Base-by-base conservation (phyloP, 345 rosid species). In the Arabidopsis suecica region DNA sequence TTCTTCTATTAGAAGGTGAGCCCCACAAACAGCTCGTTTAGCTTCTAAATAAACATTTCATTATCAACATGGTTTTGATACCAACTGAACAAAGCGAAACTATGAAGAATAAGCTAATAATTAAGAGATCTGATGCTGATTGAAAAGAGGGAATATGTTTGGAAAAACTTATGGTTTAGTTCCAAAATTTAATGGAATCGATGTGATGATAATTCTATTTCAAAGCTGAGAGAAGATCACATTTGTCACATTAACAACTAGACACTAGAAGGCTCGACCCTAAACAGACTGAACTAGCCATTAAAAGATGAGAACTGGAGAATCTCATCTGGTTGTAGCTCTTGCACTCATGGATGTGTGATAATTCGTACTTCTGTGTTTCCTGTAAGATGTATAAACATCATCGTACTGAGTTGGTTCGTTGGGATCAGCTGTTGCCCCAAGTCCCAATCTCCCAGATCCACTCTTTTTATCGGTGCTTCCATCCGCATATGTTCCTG, bases 331-430 rank as follows among this genome's bases (percentile, higher is more conserved):
- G 2, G 88, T 69, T 57, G 87, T 82, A 30, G 97, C 86, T 82
- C 93, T 88, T n/a, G 86, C 95, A 83, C 97, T 93, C 98, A 93
- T 88, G 71, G 97, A 88, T 47, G 96, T 74, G 77, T 96, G 99
- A 79, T 91, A 96, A 60, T 51, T 86, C 45, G 92, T 92, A 84
- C 98, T 92, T 80, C 97, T 82, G 78, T 92, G 96, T 82, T 95
- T 95, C 83, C 98, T 82, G 69, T 95, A 95, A 56, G 97, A 95
- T 23, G 96, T 80, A 80, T 95, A 92, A 65, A 95, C 98, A 74
- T 92, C 98, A 45, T 95, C 98, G 32, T 95, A 95, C 72, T 92
- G 98, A 78, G 90, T 89, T 45, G 83, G 86, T 80, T 90, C 99
- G 38, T 87, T 93, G 14, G 97, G 98, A 81, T 96, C 84, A 65